phyloP scores from a whole-genome alignment of 2,329 filamentous ascomycete species.

The Trichophyton schoenleinii region DNA sequence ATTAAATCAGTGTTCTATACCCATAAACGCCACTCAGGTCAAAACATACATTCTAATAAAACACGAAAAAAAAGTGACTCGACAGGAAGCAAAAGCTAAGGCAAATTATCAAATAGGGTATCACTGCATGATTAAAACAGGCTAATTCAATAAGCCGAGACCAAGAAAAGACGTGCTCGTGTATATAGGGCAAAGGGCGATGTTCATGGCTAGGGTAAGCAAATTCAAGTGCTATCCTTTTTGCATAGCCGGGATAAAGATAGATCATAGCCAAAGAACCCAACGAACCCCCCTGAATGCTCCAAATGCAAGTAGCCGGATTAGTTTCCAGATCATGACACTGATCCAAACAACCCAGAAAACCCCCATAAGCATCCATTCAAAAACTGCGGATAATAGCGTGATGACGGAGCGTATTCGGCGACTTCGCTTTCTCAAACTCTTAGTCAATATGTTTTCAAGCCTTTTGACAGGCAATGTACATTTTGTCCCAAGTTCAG shows the following conservation, averaged over 20 bases:
- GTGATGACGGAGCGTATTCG: slow-evolving; percentile 64
- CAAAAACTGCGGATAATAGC: slow-evolving; percentile 66
- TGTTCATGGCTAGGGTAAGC: too few species aligned
- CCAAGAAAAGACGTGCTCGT: too few species aligned
- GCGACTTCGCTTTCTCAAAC: slow-evolving; percentile 59
- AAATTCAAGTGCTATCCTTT: neutral
- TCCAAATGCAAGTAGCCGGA: slow-evolving; percentile 51
- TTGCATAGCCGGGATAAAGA: neutral
- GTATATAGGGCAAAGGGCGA: too few species aligned
- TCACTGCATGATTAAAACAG: neutral
- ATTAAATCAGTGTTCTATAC: neutral
- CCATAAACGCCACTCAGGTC: neutral
- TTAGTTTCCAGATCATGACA: slow-evolving; percentile 60
- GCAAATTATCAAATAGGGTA: neutral
- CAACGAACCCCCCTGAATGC: slow-evolving; percentile 53
- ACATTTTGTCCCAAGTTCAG: slow-evolving; percentile 62
- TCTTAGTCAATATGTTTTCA: slow-evolving; percentile 57
- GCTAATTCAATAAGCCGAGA: neutral
- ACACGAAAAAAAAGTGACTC: neutral
- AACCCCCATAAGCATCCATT: slow-evolving; percentile 76
- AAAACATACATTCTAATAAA: neutral
- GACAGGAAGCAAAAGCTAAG: neutral
- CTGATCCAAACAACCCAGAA: slow-evolving; percentile 94
- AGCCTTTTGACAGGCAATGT: slow-evolving; percentile 70
- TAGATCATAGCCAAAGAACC: slow-evolving; percentile 66